Base-by-base conservation (phyloP, 345 rosid genomes). In the Odontarrhena argentea region DNA sequence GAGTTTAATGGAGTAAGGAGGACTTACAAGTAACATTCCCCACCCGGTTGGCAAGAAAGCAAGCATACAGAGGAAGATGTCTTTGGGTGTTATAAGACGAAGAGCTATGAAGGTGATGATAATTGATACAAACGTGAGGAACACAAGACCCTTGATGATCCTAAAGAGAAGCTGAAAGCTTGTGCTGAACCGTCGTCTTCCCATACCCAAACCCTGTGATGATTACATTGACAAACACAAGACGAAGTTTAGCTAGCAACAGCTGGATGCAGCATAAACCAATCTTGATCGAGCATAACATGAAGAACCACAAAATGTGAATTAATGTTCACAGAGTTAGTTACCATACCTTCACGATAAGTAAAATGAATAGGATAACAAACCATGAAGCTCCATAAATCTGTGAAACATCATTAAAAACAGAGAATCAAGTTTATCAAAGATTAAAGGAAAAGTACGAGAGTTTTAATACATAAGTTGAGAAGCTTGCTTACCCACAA, bases 1-100 rank as follows among this genome's bases (percentile, higher is more conserved):
- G 34, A 38, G 26, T 41, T 37, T 12, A 12, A 44, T 38, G 41
- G 41, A 41, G 37, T n/a, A 9, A 48, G 5, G 15, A 40, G 48
- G n/a, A 79, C 89, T 80, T 60, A 90, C 96, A 53, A 87, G 80
- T 61, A 90, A 85, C 80, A 90, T 71, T 48, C 92, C 97, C 97
- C 97, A 90, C 7, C 95, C 97, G 7, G 95, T 87, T 46, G 97
- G 97, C 95, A 87, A 78, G 85, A 90, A 84, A 35, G 97, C 97
- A n/a, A 90, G 90, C 77, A 87, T 74, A 63, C 92, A 83, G 6
- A 87, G 79, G 63, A 90, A 49, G 62, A 90, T 74, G 73, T 90
- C 97, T 65, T 76, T 76, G 14, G 84, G 57, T 11, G 95, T 90
- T 84, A 87, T 80, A 78, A 87, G 71, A 30, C 77, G 87, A 68